phyloP scores from a whole-genome alignment of 2,329 filamentous ascomycete genomes.

The Fusarium irregulare region DNA sequence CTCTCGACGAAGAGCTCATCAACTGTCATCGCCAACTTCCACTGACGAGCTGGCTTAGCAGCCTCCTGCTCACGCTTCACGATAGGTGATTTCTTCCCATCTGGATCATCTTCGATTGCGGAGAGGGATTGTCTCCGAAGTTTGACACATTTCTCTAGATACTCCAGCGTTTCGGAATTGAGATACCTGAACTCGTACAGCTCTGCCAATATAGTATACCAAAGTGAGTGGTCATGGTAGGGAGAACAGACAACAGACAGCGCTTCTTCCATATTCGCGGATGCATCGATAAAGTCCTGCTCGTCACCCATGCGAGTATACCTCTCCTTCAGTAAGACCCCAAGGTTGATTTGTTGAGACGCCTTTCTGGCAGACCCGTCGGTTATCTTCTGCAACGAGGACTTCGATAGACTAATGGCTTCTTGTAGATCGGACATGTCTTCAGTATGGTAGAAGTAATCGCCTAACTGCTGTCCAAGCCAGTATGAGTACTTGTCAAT shows the following conservation, averaged over 20 bases:
- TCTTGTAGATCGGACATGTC: neutral
- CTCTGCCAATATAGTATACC: neutral
- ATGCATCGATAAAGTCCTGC: neutral
- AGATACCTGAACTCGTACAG: neutral
- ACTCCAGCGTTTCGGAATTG: neutral
- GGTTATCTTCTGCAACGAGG: neutral
- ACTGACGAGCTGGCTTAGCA: neutral
- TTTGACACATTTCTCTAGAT: neutral
- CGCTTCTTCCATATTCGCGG: neutral
- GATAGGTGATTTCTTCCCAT: rapidly evolving
- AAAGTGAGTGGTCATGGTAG: neutral
- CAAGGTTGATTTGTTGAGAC: neutral
- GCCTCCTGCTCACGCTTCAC: neutral
- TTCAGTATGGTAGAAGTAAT: neutral
- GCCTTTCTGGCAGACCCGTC: rapidly evolving
- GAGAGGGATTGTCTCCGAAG: neutral
- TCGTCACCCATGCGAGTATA: neutral
- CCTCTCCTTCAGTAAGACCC: neutral
- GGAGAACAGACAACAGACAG: neutral
- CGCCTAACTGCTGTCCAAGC: neutral
- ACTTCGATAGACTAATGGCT: neutral
- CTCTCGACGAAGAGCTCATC: neutral
- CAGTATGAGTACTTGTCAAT: neutral
- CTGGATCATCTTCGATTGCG: rapidly evolving
- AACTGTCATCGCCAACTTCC: neutral